These are phyloP conservation scores for Adenanthera pavonina DNA, from an alignment of 306 rosid species.

Conservation along the genomic window DNA sequence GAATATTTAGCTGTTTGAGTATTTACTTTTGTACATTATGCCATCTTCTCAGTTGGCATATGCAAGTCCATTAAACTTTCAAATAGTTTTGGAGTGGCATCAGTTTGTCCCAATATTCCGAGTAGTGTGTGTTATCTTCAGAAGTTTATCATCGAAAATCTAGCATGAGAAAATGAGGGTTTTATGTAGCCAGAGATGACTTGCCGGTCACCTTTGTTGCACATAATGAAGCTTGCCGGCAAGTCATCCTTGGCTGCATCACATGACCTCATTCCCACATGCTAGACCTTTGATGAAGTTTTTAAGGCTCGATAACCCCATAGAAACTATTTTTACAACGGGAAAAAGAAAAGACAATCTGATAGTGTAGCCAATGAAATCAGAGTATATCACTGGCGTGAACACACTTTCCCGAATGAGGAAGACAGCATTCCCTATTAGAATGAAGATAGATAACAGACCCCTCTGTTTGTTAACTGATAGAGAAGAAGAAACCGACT, in stretches of 20 bases:
- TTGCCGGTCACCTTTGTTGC: constrained; percentile 56
- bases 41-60: background rate
- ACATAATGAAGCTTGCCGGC: constrained; percentile 58
- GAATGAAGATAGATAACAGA: constrained; percentile 41
- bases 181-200: constrained; percentile 79
- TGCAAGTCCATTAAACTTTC: background rate
- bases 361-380: constrained; percentile 54
- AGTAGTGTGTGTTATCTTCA: constrained; percentile 20
- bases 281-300: constrained; percentile 74
- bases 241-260: constrained; percentile 99
- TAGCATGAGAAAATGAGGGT: constrained; percentile 78
- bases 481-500: constrained; percentile 58
- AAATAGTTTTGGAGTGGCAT: background rate
- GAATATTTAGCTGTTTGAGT: background rate
- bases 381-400: constrained; percentile 22
- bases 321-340: constrained; percentile 12
- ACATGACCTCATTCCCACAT: constrained; percentile 85
- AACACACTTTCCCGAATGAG: constrained; percentile 55
- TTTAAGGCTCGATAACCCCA: background rate
- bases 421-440: constrained; percentile 47
- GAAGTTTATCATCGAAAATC: constrained; percentile 53
- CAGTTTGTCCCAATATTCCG: constrained; percentile 6
- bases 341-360: constrained; percentile 26
- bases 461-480: constrained; percentile 25
- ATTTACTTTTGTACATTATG: background rate